Evolutionary conservation across 805 yeast species (phyloP).

Genomic region (Candida oleophila): DNA sequence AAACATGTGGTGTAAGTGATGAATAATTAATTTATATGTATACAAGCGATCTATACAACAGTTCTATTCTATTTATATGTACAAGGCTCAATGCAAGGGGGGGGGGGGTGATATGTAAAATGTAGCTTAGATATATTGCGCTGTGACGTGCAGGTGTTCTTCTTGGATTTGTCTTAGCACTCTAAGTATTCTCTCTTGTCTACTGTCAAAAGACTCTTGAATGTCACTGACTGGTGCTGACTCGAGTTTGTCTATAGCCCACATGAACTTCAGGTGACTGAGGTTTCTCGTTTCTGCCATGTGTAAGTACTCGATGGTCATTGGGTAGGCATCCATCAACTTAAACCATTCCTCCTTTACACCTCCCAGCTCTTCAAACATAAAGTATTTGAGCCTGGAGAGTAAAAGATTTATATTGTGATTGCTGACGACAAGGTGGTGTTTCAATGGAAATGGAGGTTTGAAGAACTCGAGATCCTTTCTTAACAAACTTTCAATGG

Average conservation of each 20-base stretch:
- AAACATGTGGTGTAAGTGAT: too few relatives aligned
- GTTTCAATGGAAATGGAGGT: neutral
- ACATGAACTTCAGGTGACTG: conserved; percentile 21
- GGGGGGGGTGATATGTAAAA: conserved; percentile 3
- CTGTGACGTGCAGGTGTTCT: neutral
- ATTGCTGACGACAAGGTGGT: neutral
- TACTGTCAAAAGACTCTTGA: conserved; percentile 19
- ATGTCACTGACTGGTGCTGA: conserved; percentile 15
- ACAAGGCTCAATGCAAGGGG: too few relatives aligned
- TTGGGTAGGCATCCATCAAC: conserved; percentile 34
- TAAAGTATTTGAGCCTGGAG: conserved; percentile 1
- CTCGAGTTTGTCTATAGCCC: conserved; percentile 18
- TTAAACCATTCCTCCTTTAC: conserved; percentile 17
- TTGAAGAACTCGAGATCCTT: neutral
- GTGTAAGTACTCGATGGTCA: conserved; percentile 29
- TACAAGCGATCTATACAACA: too few relatives aligned
- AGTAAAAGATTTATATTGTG: neutral
- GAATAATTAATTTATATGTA: too few relatives aligned
- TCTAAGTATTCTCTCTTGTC: conserved; percentile 22
- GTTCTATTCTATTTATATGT: neutral
- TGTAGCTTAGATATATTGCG: neutral
- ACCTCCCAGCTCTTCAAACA: neutral
- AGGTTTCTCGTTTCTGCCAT: conserved; percentile 18
- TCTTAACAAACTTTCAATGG: neutral
- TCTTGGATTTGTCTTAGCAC: conserved; percentile 6